Evolutionary conservation across 2,329 filamentous ascomycete genomes (phyloP).

Genomic region (Pseudogymnoascus sp.): DNA sequence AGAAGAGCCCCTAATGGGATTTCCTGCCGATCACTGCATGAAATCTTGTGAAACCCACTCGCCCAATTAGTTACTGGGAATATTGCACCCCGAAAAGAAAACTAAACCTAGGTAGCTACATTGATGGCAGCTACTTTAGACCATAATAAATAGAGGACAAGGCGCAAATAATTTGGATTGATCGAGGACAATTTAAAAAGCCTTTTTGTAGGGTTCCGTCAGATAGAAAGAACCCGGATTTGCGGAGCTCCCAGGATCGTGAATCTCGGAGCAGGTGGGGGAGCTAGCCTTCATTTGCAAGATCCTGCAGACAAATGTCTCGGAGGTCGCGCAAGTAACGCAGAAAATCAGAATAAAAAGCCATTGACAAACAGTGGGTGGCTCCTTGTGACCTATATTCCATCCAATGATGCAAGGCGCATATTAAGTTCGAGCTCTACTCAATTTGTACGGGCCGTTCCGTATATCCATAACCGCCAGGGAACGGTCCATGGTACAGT

Average conservation of each 20-base stretch:
- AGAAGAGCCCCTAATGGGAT: neutral
- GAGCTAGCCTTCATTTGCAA: neutral
- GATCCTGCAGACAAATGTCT: neutral
- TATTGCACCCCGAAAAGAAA: neutral
- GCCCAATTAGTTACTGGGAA: neutral
- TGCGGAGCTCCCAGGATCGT: neutral
- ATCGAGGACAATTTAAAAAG: neutral
- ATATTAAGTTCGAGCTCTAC: neutral
- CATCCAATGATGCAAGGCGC: neutral
- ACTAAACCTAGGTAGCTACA: neutral
- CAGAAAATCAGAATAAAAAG: neutral
- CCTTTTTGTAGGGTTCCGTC: neutral
- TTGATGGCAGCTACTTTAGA: neutral
- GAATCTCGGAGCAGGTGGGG: neutral
- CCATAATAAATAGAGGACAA: neutral
- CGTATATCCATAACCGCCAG: neutral
- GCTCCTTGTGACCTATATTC: neutral
- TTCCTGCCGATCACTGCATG: neutral
- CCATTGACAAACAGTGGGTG: neutral
- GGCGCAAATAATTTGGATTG: neutral
- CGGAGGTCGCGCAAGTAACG: neutral
- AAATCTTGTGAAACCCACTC: neutral
- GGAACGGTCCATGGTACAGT: neutral
- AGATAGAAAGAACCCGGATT: neutral
- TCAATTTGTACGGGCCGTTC: neutral